Percentiles rank a stretch among this genome's conserved stretches.
These are phyloP conservation scores for Mycena belliarum DNA, from an alignment of 768 basidiomycete genomes.

Conservation along the genomic window DNA sequence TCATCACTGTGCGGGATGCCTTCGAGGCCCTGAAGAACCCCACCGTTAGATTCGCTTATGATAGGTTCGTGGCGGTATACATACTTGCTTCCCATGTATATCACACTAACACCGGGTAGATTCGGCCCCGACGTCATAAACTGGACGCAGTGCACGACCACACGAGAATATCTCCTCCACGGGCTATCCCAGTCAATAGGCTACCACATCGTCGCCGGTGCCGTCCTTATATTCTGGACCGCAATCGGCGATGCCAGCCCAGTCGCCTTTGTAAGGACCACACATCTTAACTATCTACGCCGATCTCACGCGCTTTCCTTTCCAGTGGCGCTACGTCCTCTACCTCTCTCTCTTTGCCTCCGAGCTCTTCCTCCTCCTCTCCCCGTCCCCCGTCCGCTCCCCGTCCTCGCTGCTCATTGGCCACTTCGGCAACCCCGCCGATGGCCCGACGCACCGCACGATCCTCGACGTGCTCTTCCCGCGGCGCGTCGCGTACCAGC, in stretches of 20 bases:
- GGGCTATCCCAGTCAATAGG: slow-evolving; percentile 64
- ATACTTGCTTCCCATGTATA: background rate
- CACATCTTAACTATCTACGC: background rate
- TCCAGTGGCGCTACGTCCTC: slow-evolving; percentile 80
- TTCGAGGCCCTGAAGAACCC: slow-evolving; percentile 82
- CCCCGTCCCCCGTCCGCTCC: slow-evolving; percentile 46
- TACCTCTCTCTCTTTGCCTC: slow-evolving; percentile 59
- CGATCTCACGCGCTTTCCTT: background rate
- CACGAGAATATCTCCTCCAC: slow-evolving; percentile 65
- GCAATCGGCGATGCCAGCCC: slow-evolving; percentile 59
- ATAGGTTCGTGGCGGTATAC: slow-evolving; percentile 43
- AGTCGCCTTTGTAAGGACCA: slow-evolving; percentile 61
- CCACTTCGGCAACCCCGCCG: slow-evolving; percentile 20
- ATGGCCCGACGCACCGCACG: slow-evolving; percentile 25
- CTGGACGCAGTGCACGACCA: slow-evolving; percentile 71
- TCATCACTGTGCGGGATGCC: slow-evolving; percentile 70
- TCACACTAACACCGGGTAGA: slow-evolving; percentile 38
- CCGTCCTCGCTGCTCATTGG: slow-evolving; percentile 26
- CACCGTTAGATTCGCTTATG: slow-evolving; percentile 79
- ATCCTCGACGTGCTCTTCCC: slow-evolving; percentile 55
- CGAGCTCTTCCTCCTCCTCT: slow-evolving; percentile 67
- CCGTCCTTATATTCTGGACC: slow-evolving; percentile 62
- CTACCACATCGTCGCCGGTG: slow-evolving; percentile 65
- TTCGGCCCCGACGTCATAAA: slow-evolving; percentile 74
- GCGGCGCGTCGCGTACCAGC: slow-evolving; percentile 69